Base-by-base conservation (phyloP, 108 stramenopile genomes). In the Poteriospumella lacustris region DNA sequence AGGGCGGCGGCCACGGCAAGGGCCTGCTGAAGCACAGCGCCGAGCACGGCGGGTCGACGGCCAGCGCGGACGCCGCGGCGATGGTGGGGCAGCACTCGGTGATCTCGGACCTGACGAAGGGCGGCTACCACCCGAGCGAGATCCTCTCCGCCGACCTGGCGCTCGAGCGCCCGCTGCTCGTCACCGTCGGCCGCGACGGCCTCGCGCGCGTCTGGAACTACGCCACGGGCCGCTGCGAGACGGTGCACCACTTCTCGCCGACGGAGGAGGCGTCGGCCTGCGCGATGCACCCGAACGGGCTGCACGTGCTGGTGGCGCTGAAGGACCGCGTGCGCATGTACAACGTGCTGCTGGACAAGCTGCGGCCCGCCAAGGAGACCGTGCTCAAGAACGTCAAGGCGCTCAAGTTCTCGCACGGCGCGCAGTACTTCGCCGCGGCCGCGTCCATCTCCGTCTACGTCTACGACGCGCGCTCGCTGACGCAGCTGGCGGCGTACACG, bases 131-230 rank as follows among this genome's bases (percentile, higher is more conserved):
- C 24, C 26, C 43, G 9, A 42, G 40, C 12, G 41, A n/a, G 3
- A 73, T 73, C 12, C 31, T 73, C 26, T 5, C 70, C 3, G 12
- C 70, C 24, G 70, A 73, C 24, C 26, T 42, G 5, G 36, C 70
- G 3, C 36, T 29, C 42, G 44, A 73, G 33, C 36, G 70, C 68
- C 86, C 87, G 3, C 47, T 89, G 40, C 64, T 87, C n/a, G 86
- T 81, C 2, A 86, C 86, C 0, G 68, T 82, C 38, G 85, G 86
- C 15, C 47, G 62, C 15, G 88, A 89, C 62, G 68, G 79, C 44
- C 58, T 58, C 24, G 82, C 87, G 9, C 47, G 87, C 34, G 59
- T 89, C 0, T 89, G 88, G 88, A 83, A 84, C 73, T 87, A 85
- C 76, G 39, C 70, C 59, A 83, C 52, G 42, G 26, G 43, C 76